phyloP scores from a whole-genome alignment of 768 basidiomycete genomes.

The Cytidiella melzeri region DNA sequence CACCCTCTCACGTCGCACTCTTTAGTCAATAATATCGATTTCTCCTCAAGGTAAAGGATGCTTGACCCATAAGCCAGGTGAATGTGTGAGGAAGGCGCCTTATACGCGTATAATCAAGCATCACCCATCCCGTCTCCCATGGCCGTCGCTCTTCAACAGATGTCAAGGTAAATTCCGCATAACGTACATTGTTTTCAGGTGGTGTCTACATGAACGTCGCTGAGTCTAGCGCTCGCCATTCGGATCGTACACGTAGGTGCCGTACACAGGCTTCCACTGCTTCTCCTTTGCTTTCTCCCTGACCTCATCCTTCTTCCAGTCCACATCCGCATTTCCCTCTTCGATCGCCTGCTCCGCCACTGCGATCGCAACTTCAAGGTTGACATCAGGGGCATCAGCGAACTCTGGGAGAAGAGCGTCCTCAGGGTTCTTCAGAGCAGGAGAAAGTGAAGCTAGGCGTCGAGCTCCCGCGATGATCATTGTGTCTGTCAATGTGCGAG shows the following conservation, averaged over 20 bases:
- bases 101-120: too few species aligned
- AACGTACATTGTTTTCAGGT: too few species aligned
- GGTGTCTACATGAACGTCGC: too few species aligned
- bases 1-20: too few species aligned
- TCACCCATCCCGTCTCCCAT: too few species aligned
- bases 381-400: slow-evolving; percentile 62
- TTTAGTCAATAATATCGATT: too few species aligned
- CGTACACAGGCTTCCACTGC: slow-evolving; percentile 64
- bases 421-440: slow-evolving; percentile 66
- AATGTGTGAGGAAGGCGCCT: too few species aligned
- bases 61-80: too few species aligned
- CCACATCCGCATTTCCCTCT: slow-evolving; percentile 58
- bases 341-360: slow-evolving; percentile 74
- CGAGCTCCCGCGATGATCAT: slow-evolving; percentile 84
- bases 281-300: slow-evolving; percentile 41
- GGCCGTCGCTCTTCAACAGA: too few species aligned
- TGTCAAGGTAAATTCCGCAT: too few species aligned
- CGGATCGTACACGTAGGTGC: slow-evolving; percentile 56
- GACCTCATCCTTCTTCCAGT: slow-evolving; percentile 55
- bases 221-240: slow-evolving; percentile 28
- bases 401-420: slow-evolving; percentile 73
- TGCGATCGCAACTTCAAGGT: slow-evolving; percentile 76
- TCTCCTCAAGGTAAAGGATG: too few species aligned
- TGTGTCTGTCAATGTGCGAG: slow-evolving; percentile 63
- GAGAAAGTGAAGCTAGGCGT: slow-evolving; percentile 70